These are phyloP conservation scores for Erysiphe pulchra DNA, from an alignment of 2,329 filamentous ascomycete genomes.

Conservation along the genomic window DNA sequence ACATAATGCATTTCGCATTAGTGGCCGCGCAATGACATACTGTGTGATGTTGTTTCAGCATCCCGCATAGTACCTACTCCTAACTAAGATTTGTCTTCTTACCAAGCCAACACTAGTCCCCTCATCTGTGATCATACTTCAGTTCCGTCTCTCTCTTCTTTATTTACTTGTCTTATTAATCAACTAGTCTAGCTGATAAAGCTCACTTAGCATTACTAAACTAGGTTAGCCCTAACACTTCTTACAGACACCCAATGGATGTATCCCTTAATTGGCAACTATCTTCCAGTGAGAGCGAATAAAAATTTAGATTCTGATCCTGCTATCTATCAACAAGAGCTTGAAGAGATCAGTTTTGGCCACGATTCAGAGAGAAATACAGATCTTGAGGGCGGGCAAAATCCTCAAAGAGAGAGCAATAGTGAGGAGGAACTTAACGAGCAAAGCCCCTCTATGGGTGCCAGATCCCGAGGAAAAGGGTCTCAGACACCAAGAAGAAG, in stretches of 20 bases:
- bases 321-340: conserved; percentile 12
- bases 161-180: too few species aligned
- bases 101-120: too few species aligned
- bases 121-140: too few species aligned
- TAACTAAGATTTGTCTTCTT: too few species aligned
- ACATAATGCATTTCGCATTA: too few species aligned
- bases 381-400: conserved; percentile 9
- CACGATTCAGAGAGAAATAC: conserved; percentile 1
- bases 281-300: conserved; percentile 12
- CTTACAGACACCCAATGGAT: conserved; percentile 13
- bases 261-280: conserved; percentile 16
- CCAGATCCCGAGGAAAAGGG: conserved; percentile 10
- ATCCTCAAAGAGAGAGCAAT: conserved; percentile 12
- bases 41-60: too few species aligned
- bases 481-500: conserved; percentile 7
- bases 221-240: too few species aligned
- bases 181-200: too few species aligned
- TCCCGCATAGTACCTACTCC: too few species aligned
- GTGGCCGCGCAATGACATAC: too few species aligned
- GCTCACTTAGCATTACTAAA: too few species aligned
- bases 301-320: conserved; percentile 6
- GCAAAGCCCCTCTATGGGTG: conserved; percentile 11
- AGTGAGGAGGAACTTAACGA: conserved; percentile 7
- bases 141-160: too few species aligned
- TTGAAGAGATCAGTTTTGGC: conserved; percentile 9